Percentiles rank a stretch among this genome's conserved stretches.
Evolutionary conservation across 2,329 filamentous ascomycete genomes (phyloP).

Genomic region (Verticillium nonalfalfae): DNA sequence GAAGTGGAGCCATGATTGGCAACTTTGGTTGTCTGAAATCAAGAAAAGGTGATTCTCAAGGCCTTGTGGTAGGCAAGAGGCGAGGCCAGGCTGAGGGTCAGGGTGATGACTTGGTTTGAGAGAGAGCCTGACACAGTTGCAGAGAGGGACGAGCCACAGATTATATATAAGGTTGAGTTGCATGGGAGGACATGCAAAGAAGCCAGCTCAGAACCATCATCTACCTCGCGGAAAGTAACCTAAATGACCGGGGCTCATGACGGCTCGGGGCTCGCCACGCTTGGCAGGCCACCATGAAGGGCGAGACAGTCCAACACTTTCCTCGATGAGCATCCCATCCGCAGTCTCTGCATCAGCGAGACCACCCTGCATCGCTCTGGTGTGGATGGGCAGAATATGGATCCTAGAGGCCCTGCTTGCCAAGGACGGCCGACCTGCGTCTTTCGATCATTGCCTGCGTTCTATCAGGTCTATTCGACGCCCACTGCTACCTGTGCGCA

Average conservation of each 20-base stretch:
- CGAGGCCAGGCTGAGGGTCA: neutral
- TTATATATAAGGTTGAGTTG: neutral
- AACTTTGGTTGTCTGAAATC: neutral
- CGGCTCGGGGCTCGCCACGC: neutral
- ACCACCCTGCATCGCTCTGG: neutral
- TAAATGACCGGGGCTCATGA: neutral
- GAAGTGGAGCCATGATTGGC: constrained; percentile 20
- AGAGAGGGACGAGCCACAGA: neutral
- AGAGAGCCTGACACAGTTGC: neutral
- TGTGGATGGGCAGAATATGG: neutral
- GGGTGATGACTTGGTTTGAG: neutral
- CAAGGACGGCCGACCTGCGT: neutral
- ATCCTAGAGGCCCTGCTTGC: neutral
- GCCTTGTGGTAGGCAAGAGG: neutral
- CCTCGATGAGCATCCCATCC: neutral
- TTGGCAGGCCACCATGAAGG: neutral
- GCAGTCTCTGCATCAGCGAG: neutral
- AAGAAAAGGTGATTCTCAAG: neutral
- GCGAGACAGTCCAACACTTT: neutral
- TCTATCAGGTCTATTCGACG: neutral
- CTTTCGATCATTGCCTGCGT: neutral
- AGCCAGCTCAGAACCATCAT: neutral
- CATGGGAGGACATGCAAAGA: neutral
- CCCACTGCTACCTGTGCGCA: neutral
- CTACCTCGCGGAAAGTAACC: neutral